Evolutionary conservation across 345 rosid genomes (phyloP).

Genomic region (Eucalyptus virginea): DNA sequence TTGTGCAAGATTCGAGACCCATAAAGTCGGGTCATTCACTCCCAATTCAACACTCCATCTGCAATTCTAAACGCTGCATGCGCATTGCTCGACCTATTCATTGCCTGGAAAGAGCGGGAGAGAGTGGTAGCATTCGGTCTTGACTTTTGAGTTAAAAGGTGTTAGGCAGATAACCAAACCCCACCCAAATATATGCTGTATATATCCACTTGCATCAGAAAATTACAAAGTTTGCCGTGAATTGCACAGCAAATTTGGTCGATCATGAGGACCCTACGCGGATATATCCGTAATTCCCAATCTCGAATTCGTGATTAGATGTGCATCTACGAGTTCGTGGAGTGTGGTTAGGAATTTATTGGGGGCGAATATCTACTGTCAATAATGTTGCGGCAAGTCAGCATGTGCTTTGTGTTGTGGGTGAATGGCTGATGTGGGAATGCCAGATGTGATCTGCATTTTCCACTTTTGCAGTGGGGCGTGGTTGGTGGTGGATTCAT

Average conservation of each 20-base stretch:
- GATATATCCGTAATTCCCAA: not conserved
- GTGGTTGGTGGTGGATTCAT: not conserved
- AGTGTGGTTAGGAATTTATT: not conserved
- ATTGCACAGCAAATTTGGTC: not conserved
- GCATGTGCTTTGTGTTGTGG: not conserved
- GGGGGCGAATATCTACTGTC: not conserved
- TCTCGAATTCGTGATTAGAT: not conserved
- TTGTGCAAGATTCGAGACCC: not conserved
- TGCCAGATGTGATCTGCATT: not conserved
- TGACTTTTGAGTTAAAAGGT: not conserved
- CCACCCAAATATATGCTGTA: not conserved
- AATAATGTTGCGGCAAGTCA: not conserved
- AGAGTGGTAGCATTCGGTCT: not conserved
- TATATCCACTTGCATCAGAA: not conserved
- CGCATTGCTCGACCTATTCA: not conserved
- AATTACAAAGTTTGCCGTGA: not conserved
- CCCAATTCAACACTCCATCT: not conserved
- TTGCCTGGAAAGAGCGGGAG: not conserved
- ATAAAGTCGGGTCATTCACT: not conserved
- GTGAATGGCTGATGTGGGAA: not conserved
- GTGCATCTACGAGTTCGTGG: not conserved
- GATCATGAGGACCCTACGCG: not conserved
- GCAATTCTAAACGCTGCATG: not conserved
- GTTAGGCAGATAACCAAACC: not conserved
- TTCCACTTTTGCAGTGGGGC: not conserved